Conservation (phyloP, 2,329 filamentous ascomycete species). For the Cryphonectria carpinicola region DNA sequence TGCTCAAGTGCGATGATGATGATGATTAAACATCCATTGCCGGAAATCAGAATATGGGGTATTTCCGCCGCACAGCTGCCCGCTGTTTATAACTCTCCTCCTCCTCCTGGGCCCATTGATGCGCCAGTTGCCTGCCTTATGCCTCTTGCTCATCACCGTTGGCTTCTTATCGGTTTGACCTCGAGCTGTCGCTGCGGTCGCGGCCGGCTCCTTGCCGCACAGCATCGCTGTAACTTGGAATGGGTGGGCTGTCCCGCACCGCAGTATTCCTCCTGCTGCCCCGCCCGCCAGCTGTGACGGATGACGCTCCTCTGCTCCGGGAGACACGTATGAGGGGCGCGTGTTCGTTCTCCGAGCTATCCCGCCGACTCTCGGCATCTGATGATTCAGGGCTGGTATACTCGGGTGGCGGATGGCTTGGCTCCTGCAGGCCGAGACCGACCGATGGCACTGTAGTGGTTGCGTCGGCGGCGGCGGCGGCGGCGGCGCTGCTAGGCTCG, state of each 20-base stretch:
- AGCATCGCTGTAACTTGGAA: constrained; percentile 82
- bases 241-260: constrained; percentile 60
- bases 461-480: constrained; percentile 36
- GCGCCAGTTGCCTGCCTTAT: neutral
- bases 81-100: neutral
- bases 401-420: constrained; percentile 69
- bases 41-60: neutral
- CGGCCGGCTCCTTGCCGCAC: constrained; percentile 58
- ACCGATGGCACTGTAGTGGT: constrained; percentile 41
- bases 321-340: constrained; percentile 56
- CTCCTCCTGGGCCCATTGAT: neutral
- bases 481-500: constrained; percentile 62
- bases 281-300: constrained; percentile 43
- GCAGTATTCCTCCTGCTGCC: constrained; percentile 32
- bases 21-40: neutral
- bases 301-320: constrained; percentile 55
- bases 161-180: constrained; percentile 25
- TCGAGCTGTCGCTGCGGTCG: constrained; percentile 49
- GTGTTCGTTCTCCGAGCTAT: constrained; percentile 61
- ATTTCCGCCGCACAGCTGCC: constrained; percentile 10
- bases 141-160: no score
- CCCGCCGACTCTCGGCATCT: constrained; percentile 58
- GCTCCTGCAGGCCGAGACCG: constrained; percentile 57
- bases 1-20: neutral
- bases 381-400: constrained; percentile 70